Evolutionary conservation across 2,329 filamentous ascomycete genomes (phyloP).

Genomic region (Nannizziopsis arthrosporioides): DNA sequence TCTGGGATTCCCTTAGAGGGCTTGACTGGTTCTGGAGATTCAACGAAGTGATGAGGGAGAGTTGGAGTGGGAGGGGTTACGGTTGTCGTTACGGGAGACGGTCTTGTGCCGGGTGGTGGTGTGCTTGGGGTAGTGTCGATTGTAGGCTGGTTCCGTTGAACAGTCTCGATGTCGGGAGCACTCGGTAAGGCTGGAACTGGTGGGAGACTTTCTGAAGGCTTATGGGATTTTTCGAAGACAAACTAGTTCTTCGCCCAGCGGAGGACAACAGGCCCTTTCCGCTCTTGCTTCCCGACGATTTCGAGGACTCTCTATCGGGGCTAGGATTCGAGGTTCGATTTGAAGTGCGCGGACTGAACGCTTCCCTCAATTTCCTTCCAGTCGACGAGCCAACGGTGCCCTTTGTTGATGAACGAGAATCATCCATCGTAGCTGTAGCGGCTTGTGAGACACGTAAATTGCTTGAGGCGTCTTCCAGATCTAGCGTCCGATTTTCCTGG

Average conservation of each 20-base stretch:
- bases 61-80: slow-evolving; percentile 14
- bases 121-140: slow-evolving; percentile 20
- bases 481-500: neutral
- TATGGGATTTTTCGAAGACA: slow-evolving; percentile 23
- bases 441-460: neutral
- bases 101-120: slow-evolving; percentile 22
- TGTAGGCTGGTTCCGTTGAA: neutral
- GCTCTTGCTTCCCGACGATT: slow-evolving; percentile 33
- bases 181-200: slow-evolving; percentile 26
- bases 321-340: slow-evolving; percentile 43
- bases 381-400: slow-evolving; percentile 43
- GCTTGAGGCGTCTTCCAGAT: neutral
- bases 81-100: slow-evolving; percentile 11
- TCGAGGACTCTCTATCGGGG: slow-evolving; percentile 35
- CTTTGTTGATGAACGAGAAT: slow-evolving; percentile 1
- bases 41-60: slow-evolving; percentile 21
- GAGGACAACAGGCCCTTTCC: slow-evolving; percentile 31
- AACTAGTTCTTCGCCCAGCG: slow-evolving; percentile 24
- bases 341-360: slow-evolving; percentile 45
- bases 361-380: slow-evolving; percentile 58
- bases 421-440: neutral
- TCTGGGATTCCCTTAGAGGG: slow-evolving; percentile 21
- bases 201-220: slow-evolving; percentile 22
- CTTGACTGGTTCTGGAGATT: slow-evolving; percentile 30
- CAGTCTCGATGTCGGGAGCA: slow-evolving; percentile 9